Base-by-base conservation (phyloP, 2,329 filamentous ascomycete species). In the Xylogone sp. region DNA sequence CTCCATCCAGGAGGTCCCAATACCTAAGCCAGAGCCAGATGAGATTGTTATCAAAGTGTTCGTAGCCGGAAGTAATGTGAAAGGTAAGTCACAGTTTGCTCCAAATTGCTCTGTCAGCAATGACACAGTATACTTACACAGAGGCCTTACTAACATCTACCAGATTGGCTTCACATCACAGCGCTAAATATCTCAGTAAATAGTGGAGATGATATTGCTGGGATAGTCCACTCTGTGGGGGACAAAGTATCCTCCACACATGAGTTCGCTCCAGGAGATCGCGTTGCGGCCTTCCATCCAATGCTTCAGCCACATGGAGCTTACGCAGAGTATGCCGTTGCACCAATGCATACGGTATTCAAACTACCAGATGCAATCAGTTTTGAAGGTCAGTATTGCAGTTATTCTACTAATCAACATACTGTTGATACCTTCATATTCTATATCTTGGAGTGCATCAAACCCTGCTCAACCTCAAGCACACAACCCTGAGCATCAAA, bases 271-370 rank as follows among this genome's bases (percentile, higher is more conserved):
- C 53, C 52, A 9, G 75, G 74, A 18, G 73, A 76, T 50, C 71
- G 74, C 10, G 74, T 77, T 9, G 71, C 69, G 0, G 72, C 70
- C 1, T 75, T 75, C 46, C 74, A 76, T 50, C 68, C 78, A 54
- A 82, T 84, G 73, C 57, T 66, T 43, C 67, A 69, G 1, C 69
- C 75, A 0, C 61, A 71, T n/a, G 82, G 82, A 1, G 74, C 71
- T 2, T 86, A 75, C 52, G 82, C 81, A 2, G 81, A 85, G 59
- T 85, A 84, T 54, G 77, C 79, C 2, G 62, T 84, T 2, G 74
- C 75, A 0, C 76, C 71, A 63, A 70, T 73, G 24, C 69, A 77
- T 59, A 79, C 79, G 0, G 81, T 78, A 0, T 81, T 83, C 60
- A 52, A 59, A 21, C 45, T 60, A 7, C 58, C 55, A 2, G 46